These are phyloP conservation scores for Tolypocladium inflatum DNA, from an alignment of 2,329 filamentous ascomycete genomes.

Conservation along the genomic window DNA sequence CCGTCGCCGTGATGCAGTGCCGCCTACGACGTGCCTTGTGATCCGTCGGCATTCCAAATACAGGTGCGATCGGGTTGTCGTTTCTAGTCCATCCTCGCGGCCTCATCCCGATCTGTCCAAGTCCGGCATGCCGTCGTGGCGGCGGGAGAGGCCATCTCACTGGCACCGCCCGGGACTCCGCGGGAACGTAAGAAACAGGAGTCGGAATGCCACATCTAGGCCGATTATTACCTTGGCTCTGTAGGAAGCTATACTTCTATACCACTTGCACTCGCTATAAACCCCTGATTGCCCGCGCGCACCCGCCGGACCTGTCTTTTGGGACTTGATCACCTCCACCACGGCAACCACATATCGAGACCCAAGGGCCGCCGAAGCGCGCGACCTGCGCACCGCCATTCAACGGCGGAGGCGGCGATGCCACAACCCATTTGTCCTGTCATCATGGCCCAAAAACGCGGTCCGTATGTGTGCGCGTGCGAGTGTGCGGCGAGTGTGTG, in stretches of 20 bases:
- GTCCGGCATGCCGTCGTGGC: neutral
- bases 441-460: neutral
- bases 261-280: neutral
- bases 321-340: neutral
- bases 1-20: neutral
- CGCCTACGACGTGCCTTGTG: neutral
- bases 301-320: neutral
- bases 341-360: neutral
- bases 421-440: neutral
- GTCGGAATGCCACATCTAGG: neutral
- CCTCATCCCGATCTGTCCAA: neutral
- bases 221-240: neutral
- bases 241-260: neutral
- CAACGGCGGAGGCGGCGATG: neutral
- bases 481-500: neutral
- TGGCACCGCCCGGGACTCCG: neutral
- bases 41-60: neutral
- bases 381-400: neutral
- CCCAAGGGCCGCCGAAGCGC: neutral
- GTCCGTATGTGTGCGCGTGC: neutral
- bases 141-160: neutral
- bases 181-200: neutral
- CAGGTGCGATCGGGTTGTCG: neutral
- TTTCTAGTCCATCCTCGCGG: neutral
- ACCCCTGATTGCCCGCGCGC: neutral